Conservation (phyloP, 2,329 filamentous ascomycete species). For the Paecilomyces sp. region DNA sequence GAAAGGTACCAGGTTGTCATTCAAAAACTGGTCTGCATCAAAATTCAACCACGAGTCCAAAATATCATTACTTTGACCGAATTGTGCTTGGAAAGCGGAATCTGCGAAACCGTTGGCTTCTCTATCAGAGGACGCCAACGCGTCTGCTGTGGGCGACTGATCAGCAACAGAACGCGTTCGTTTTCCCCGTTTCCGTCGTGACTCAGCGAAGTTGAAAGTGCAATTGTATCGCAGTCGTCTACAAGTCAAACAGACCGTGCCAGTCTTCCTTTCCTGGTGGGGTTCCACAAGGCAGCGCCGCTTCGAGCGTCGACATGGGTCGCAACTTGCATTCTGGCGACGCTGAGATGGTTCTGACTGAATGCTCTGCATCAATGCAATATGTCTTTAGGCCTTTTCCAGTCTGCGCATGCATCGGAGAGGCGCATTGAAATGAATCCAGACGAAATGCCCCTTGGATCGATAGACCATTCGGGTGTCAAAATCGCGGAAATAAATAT, state of each 20-base stretch:
- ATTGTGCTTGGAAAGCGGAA: background rate
- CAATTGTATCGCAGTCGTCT: slow-evolving; percentile 11
- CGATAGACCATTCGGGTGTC: background rate
- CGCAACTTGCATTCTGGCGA: slow-evolving; percentile 19
- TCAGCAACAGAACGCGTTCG: background rate
- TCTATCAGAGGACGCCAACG: background rate
- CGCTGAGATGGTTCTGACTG: slow-evolving; percentile 2
- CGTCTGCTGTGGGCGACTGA: background rate
- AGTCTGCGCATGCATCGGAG: background rate
- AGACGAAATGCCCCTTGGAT: no score
- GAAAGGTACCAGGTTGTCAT: background rate
- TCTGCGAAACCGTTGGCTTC: background rate
- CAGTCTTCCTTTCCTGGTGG: background rate
- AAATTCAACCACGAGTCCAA: background rate
- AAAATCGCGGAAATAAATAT: no score
- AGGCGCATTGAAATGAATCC: background rate
- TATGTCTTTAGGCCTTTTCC: background rate
- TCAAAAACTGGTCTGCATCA: background rate
- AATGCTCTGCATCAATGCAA: background rate
- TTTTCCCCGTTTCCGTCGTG: background rate
- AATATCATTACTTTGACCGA: background rate
- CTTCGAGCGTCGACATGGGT: slow-evolving; percentile 17
- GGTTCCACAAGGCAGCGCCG: slow-evolving; percentile 15
- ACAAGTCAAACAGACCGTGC: slow-evolving; percentile 11
- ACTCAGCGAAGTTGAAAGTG: slow-evolving; percentile 9